Percentiles rank a stretch among this genome's conserved stretches.
Conservation (phyloP, 352 stramenopile genomes). For the Elongisporangium undulatum region DNA sequence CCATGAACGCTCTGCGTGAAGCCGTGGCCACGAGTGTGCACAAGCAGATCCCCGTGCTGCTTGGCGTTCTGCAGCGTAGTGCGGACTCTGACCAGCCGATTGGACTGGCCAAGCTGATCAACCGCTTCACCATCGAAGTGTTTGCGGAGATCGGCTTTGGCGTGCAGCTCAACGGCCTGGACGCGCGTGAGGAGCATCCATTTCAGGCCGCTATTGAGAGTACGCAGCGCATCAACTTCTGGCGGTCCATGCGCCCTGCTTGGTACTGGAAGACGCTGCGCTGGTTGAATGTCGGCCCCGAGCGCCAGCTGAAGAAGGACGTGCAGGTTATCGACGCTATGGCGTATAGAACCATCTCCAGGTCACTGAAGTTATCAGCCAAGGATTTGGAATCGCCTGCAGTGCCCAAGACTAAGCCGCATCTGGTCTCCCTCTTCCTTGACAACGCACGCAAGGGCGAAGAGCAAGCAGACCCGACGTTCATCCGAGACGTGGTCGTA, state of each 20-base stretch:
- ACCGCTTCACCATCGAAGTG: constrained; percentile 43
- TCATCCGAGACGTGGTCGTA: constrained; percentile 65
- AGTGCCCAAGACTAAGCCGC: constrained; percentile 7
- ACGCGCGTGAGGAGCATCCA: constrained; percentile 4
- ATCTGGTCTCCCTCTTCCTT: constrained; percentile 42
- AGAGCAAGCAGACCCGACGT: constrained; percentile 26
- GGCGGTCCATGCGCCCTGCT: constrained; percentile 28
- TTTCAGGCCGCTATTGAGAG: constrained; percentile 34
- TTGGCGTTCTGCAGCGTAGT: constrained; percentile 14
- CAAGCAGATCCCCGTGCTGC: constrained; percentile 25
- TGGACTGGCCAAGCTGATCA: constrained; percentile 36
- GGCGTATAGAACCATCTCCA: constrained; percentile 5
- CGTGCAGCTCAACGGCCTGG: constrained; percentile 12
- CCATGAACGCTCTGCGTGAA: constrained; percentile 46
- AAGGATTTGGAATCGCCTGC: neutral
- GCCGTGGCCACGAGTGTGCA: constrained; percentile 36
- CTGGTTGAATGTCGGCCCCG: constrained; percentile 24
- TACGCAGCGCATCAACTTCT: constrained; percentile 18
- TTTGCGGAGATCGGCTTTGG: constrained; percentile 47
- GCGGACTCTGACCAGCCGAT: constrained; percentile 2
- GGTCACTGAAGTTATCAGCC: constrained; percentile 2
- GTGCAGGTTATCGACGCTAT: constrained; percentile 32
- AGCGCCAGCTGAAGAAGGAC: constrained; percentile 28
- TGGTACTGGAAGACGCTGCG: constrained; percentile 38
- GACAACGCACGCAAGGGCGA: constrained; percentile 25